phyloP scores from a whole-genome alignment of 306 rosid genomes.

The Castanopsis chinensis region DNA sequence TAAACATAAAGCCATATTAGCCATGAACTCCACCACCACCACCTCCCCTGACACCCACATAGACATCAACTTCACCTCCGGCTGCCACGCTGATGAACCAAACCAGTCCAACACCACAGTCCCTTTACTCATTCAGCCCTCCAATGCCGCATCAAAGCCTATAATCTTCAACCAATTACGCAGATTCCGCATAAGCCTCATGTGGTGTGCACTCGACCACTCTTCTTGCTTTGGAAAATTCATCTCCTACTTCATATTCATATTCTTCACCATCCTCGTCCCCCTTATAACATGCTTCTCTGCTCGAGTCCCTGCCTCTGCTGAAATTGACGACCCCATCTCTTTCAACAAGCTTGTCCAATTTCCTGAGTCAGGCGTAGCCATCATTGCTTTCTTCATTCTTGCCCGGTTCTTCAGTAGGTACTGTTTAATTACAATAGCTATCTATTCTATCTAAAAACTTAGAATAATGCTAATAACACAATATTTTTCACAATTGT shows the following conservation, averaged over 20 bases:
- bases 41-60: constrained; percentile 10
- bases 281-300: constrained; percentile 48
- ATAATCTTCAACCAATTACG: constrained; percentile 52
- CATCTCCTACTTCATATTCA: constrained; percentile 54
- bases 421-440: constrained; percentile 9
- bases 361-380: constrained; percentile 65
- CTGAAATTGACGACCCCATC: constrained; percentile 47
- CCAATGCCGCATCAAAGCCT: constrained; percentile 52
- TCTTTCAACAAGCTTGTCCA: constrained; percentile 77
- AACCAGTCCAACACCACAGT: background rate
- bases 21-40: constrained; percentile 23
- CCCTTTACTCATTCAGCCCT: constrained; percentile 66
- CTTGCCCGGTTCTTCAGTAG: constrained; percentile 64
- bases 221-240: constrained; percentile 53
- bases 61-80: constrained; percentile 16
- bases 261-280: constrained; percentile 48
- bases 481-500: too few relatives aligned
- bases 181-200: constrained; percentile 60
- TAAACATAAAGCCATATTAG: background rate
- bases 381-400: constrained; percentile 63
- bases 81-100: constrained; percentile 12
- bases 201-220: constrained; percentile 90
- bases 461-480: background rate
- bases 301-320: constrained; percentile 32
- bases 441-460: background rate